Base-by-base conservation (phyloP, 495 filamentous ascomycete species). In the Polyplosphaeria fusca region DNA sequence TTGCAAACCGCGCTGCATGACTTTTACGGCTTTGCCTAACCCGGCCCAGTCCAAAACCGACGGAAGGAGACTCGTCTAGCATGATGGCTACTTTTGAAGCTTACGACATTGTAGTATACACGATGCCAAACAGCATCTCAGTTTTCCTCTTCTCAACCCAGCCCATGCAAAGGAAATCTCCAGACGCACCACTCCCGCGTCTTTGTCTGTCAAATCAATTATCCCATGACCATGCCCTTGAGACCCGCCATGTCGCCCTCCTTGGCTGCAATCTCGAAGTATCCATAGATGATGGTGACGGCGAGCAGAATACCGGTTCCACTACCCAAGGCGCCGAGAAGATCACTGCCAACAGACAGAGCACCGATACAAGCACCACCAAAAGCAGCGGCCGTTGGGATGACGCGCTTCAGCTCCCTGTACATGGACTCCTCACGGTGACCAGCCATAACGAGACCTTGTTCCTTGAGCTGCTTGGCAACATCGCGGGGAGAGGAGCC, bases 381-480 rank as follows among this genome's bases (percentile, higher is more conserved):
- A 66, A 99, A 99, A 56, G 94, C 93, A 60, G 94, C 94, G 50
- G 94, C 94, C 40, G 92, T 96, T 55, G 94, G 94, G 58, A 99
- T 99, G 64, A 99, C 90, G 64, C 94, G 84, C 86, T 99, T 99
- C 51, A 99, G 81, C 72, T 99, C 94, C 82, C 93, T 95, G 83
- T 99, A 99, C 94, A 97, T 97, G 81, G 88, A 94, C 81, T 96
- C 91, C 76, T 99, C 94, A 76, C 94, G 85, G 77, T 99, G 94
- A 60, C 94, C 94, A 66, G 94, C 93, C 94, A 99, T 99, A 66
- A 97, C 91, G 45, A 99, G 85, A 67, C 94, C 92, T 76, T 96
- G 92, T 69, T 97, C 94, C 84, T 99, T 99, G 69, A 99, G 83
- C 77, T 99, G 94, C 85, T 99, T 99, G 62, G 94, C 94, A 60